Evolutionary conservation across 2,329 filamentous ascomycete species (phyloP).

Genomic region (Neopestalotiopsis sp.): DNA sequence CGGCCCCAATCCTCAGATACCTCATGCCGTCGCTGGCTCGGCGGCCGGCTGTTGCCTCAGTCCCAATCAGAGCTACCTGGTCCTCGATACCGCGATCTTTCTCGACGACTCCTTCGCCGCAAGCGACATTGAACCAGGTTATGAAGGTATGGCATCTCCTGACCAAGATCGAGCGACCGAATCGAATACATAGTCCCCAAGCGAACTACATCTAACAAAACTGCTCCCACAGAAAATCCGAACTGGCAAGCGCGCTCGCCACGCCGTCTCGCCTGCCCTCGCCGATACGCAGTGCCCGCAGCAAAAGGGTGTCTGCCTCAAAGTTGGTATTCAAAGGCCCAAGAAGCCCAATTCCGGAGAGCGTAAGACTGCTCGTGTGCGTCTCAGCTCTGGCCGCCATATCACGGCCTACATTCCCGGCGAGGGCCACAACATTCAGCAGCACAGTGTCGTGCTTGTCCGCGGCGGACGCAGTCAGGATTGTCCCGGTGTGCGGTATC

Average conservation of each 20-base stretch:
- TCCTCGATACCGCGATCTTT: constrained; percentile 46
- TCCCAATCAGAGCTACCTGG: constrained; percentile 24
- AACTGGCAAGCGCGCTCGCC: constrained; percentile 78
- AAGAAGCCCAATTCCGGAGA: constrained; percentile 99
- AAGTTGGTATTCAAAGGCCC: constrained; percentile 90
- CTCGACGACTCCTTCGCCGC: constrained; percentile 60
- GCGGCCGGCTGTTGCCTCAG: constrained; percentile 37
- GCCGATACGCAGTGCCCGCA: constrained; percentile 71
- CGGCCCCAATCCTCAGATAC: constrained; percentile 35
- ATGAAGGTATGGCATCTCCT: constrained; percentile 52
- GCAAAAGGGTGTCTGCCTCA: constrained; percentile 95
- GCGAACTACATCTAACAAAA: not conserved
- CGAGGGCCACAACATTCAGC: constrained; percentile 98
- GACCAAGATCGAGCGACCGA: not conserved
- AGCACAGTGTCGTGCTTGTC: constrained; percentile 97
- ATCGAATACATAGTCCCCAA: not conserved
- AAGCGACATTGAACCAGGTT: constrained; percentile 77
- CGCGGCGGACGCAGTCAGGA: constrained; percentile 91
- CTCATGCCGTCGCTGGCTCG: constrained; percentile 35
- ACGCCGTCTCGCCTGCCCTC: constrained; percentile 87
- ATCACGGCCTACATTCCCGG: constrained; percentile 95
- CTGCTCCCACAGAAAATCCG: constrained; percentile 68
- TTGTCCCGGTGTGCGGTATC: constrained; percentile 98
- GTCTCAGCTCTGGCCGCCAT: constrained; percentile 84
- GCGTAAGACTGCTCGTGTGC: constrained; percentile 91